Evolutionary conservation across 2,329 filamentous ascomycete genomes (phyloP).

Genomic region (Macrophomina tecta): DNA sequence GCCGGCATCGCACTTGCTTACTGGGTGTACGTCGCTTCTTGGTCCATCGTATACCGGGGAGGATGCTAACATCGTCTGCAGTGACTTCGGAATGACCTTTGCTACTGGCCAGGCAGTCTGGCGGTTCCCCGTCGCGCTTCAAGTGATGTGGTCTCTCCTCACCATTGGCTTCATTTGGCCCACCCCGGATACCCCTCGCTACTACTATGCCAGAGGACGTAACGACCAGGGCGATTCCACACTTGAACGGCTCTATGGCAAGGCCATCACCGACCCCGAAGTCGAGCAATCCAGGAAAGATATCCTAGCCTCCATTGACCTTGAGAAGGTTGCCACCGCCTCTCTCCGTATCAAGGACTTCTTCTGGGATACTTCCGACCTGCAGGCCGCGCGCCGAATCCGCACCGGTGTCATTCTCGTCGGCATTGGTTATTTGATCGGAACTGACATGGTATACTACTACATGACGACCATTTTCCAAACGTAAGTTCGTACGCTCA

Average conservation of each 20-base stretch:
- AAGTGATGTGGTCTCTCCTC: slow-evolving; percentile 38
- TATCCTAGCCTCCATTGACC: slow-evolving; percentile 33
- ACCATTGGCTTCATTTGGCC: slow-evolving; percentile 35
- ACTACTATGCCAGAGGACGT: slow-evolving; percentile 36
- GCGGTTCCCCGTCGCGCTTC: slow-evolving; percentile 42
- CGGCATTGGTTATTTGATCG: slow-evolving; percentile 49
- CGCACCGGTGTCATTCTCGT: slow-evolving; percentile 48
- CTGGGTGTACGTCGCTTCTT: slow-evolving; percentile 36
- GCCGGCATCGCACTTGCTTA: slow-evolving; percentile 39
- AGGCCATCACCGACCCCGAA: slow-evolving; percentile 29
- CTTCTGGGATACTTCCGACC: slow-evolving; percentile 32
- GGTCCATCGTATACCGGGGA: too few relatives aligned
- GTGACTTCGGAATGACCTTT: slow-evolving; percentile 42
- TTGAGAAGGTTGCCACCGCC: slow-evolving; percentile 30
- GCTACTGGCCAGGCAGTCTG: slow-evolving; percentile 38
- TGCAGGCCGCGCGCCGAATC: slow-evolving; percentile 37
- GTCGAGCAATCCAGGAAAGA: slow-evolving; percentile 33
- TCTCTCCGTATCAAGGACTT: slow-evolving; percentile 34
- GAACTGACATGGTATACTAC: slow-evolving; percentile 48
- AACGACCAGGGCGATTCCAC: slow-evolving; percentile 35
- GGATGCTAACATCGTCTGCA: not conserved
- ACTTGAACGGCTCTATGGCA: slow-evolving; percentile 32
- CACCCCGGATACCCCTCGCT: slow-evolving; percentile 39
- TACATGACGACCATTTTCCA: slow-evolving; percentile 27
- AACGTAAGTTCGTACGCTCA: not conserved